Base-by-base conservation (phyloP, 805 yeast genomes). In the Cyberlindnera euphorbiiphila region DNA sequence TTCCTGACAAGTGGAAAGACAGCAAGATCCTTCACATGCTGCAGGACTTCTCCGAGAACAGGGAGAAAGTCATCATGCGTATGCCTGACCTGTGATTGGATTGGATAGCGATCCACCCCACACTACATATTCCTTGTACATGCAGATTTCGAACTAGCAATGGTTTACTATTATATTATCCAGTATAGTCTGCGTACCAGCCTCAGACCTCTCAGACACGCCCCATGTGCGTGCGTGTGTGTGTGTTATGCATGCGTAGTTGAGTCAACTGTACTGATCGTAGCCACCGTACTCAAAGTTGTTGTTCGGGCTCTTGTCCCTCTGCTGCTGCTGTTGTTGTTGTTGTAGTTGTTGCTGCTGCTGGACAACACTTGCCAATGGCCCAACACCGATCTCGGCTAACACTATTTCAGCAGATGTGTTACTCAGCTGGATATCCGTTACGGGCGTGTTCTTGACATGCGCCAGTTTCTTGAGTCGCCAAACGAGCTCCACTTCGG, bases 1-100 rank as follows among this genome's bases (percentile, higher is more conserved):
- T 91, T 46, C 97, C 98, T 12, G 87, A 84, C 27, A 74, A 75
- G 56, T 93, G 96, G 96, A 70, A 78, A 56, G 56, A 81, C 41
- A 76, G 85, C 10, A 65, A 72, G 50, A 66, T 91, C 26, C 69
- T 91, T 66, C 57, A 58, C 37, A 57, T 70, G 63, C 66, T 91
- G 45, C 91, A 88, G 60, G 78, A 77, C 31, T 75, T 81, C 51
- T 81, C 93, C 36, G 76, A 76, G 53, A 86, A 87, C 63, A 71
- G 75, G 50, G 81, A 80, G 27, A 73, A 72, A 39, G 85, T 76
- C 59, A 74, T 88, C 21, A 62, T 91, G 59, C 73, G 95, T 54
- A 93, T 93, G 96, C 98, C 98, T 10, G 72, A 78, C 18, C 61
- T 83, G 20, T 36, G 36, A n/a, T n/a, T n/a, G n/a, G n/a, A n/a